phyloP scores from a whole-genome alignment of 805 yeast genomes.

The Kodamaea lidongshanica region DNA sequence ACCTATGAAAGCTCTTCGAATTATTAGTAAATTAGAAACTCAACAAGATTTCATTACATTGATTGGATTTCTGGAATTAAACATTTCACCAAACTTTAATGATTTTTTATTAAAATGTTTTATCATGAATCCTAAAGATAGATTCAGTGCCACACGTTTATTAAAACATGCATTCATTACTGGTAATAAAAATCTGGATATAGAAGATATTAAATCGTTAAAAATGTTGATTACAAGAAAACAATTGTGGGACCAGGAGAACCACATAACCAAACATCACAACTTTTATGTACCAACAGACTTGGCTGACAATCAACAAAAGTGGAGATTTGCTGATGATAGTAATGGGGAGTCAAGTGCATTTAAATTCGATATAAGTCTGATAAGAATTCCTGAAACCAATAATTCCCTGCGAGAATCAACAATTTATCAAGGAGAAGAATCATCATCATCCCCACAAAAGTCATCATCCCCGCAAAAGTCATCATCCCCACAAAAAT shows the following conservation, averaged over 20 bases:
- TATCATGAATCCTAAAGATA: conserved; percentile 24
- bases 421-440: conserved; percentile 15
- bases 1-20: conserved; percentile 41
- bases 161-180: conserved; percentile 30
- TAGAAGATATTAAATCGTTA: conserved; percentile 13
- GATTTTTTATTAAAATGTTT: conserved; percentile 33
- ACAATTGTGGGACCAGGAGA: conserved; percentile 34
- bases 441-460: conserved; percentile 3
- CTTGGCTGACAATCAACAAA: conserved; percentile 24
- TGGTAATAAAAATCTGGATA: conserved; percentile 11
- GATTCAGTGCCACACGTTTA: conserved; percentile 28
- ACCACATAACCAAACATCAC: conserved; percentile 25
- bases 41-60: conserved; percentile 27
- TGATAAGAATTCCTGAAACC: conserved; percentile 20
- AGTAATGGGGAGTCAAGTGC: conserved; percentile 6
- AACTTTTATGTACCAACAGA: conserved; percentile 36
- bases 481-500: no score
- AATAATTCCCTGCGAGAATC: conserved; percentile 21
- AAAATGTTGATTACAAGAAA: conserved; percentile 30
- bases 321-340: conserved; percentile 5
- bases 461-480: no score
- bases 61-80: conserved; percentile 19
- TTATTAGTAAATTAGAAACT: conserved; percentile 27
- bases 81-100: conserved; percentile 19
- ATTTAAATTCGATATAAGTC: conserved; percentile 33